Evolutionary conservation across 257 asterid genomes (phyloP).

Genomic region (Ophiorrhiza pumila): DNA sequence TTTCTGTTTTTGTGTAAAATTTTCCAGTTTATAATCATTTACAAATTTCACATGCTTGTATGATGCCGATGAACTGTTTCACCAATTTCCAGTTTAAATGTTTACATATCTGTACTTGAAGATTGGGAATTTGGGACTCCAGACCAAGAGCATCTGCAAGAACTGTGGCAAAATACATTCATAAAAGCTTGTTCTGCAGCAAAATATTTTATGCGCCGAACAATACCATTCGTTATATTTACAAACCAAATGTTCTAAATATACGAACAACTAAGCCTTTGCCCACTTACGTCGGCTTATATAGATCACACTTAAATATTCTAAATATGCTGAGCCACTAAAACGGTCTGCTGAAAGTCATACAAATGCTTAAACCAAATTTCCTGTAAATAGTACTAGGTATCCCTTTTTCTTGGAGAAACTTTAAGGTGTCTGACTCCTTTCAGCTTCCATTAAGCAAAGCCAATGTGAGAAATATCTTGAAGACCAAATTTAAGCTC

Average conservation of each 20-base stretch:
- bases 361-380: background rate
- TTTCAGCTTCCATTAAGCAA: constrained; percentile 1
- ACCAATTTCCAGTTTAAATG: background rate
- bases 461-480: background rate
- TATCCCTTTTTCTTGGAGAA: background rate
- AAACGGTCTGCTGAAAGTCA: background rate
- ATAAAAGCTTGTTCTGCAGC: too few relatives aligned
- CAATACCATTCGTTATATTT: too few relatives aligned
- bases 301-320: too few relatives aligned
- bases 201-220: too few relatives aligned
- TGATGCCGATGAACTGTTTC: background rate
- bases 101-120: background rate
- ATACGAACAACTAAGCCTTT: too few relatives aligned
- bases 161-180: background rate
- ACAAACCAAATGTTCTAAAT: constrained; percentile 16
- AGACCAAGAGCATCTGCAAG: too few relatives aligned
- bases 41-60: background rate
- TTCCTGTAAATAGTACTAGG: background rate
- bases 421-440: background rate
- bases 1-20: background rate
- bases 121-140: too few relatives aligned
- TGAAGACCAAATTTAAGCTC: constrained; percentile 1
- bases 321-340: background rate
- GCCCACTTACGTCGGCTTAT: too few relatives aligned
- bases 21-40: background rate